phyloP scores from a whole-genome alignment of 108 stramenopile genomes.

The Skeletonema menzelii region DNA sequence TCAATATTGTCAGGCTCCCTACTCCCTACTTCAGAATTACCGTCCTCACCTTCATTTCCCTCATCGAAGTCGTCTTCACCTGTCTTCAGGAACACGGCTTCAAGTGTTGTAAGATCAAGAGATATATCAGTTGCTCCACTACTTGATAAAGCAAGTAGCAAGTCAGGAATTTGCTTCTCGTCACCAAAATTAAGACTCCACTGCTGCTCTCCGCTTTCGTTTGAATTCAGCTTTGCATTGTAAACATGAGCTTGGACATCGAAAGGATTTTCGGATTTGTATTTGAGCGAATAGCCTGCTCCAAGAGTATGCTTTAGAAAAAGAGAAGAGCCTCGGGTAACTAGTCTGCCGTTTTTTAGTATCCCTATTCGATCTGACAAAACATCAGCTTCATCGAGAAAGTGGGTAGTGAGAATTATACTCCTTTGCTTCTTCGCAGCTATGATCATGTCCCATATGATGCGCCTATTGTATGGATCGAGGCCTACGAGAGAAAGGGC shows the following conservation, averaged over 20 bases:
- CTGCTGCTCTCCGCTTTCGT: conserved; percentile 12
- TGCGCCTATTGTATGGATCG: conserved; percentile 13
- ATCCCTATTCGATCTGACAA: conserved; percentile 68
- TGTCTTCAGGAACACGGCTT: conserved; percentile 48
- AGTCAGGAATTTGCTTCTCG: conserved; percentile 12
- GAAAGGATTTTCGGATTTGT: conserved; percentile 8
- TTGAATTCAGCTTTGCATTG: not conserved
- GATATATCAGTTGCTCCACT: conserved; percentile 18
- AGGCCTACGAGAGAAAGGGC: not conserved
- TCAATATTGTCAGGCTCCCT: too few species aligned
- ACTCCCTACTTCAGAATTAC: not conserved
- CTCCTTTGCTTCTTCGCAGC: conserved; percentile 12
- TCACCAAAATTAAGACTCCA: conserved; percentile 29
- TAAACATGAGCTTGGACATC: conserved; percentile 11
- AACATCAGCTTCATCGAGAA: conserved; percentile 32
- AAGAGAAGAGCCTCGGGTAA: conserved; percentile 61
- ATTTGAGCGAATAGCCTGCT: conserved; percentile 64
- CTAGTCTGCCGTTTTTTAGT: conserved; percentile 64
- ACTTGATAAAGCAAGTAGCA: conserved; percentile 9
- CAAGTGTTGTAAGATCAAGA: conserved; percentile 45
- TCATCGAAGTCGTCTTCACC: conserved; percentile 38
- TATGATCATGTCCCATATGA: conserved; percentile 27
- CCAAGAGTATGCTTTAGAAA: conserved; percentile 72
- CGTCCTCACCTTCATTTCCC: not conserved
- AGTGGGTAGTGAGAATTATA: conserved; percentile 26